phyloP scores from a whole-genome alignment of 1,284 basidiomycete species.

The Polyporus tsugae region DNA sequence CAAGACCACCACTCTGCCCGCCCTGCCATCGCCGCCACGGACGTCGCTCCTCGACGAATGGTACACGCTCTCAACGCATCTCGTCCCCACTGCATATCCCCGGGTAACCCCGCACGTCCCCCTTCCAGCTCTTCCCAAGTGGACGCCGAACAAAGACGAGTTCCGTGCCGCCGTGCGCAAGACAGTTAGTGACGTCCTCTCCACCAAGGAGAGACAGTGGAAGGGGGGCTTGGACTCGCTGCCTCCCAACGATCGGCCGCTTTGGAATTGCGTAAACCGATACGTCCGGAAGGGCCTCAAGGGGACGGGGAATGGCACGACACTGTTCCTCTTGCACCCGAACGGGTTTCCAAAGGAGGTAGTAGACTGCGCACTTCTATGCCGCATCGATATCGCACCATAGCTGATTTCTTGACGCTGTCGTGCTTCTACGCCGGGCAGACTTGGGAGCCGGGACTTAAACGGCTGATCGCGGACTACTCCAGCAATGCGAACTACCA shows the following conservation, averaged over 20 bases:
- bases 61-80: slow-evolving; percentile 66
- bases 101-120: slow-evolving; percentile 59
- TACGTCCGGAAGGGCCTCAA: slow-evolving; percentile 39
- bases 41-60: slow-evolving; percentile 33
- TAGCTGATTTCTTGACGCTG: slow-evolving; percentile 53
- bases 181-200: slow-evolving; percentile 31
- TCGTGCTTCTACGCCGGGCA: slow-evolving; percentile 51
- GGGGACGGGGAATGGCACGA: slow-evolving; percentile 41
- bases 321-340: slow-evolving; percentile 45
- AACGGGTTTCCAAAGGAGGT: slow-evolving; percentile 49
- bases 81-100: slow-evolving; percentile 78
- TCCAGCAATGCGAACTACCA: slow-evolving; percentile 23
- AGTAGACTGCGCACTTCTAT: slow-evolving; percentile 29
- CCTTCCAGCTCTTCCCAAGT: slow-evolving; percentile 42
- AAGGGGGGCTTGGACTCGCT: slow-evolving; percentile 34
- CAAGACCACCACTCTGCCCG: slow-evolving; percentile 16
- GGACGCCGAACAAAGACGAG: slow-evolving; percentile 43
- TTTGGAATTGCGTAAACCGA: slow-evolving; percentile 46
- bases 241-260: slow-evolving; percentile 28
- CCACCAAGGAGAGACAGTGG: slow-evolving; percentile 36
- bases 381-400: slow-evolving; percentile 43
- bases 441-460: slow-evolving; percentile 46
- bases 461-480: slow-evolving; percentile 35
- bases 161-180: slow-evolving; percentile 39
- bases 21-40: slow-evolving; percentile 39